Base-by-base conservation (phyloP, 371 early-diverging fungal genomes). In the Mucor circinelloides region DNA sequence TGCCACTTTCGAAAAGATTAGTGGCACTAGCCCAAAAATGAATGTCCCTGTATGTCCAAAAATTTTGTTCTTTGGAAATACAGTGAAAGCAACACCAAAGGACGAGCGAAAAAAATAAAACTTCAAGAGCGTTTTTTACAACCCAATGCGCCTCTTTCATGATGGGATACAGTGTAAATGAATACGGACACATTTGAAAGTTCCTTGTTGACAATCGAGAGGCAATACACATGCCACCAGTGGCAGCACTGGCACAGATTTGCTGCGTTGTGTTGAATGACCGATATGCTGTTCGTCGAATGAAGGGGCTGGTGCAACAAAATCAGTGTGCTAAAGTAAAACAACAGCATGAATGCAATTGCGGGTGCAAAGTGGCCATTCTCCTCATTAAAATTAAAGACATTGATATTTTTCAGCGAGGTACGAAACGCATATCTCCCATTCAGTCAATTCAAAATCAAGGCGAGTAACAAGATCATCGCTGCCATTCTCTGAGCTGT, bases 231-330 rank as follows among this genome's bases (percentile, higher is more conserved):
- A 81, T 70, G 10, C 79, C 79, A 27, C 71, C 67, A 9, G 70
- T 74, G 6, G 82, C 82, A 10, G 82, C 82, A 64, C 75, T 78
- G 7, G 71, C 65, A 58, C 82, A 72, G 15, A 81, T 81, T 19
- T 77, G 60, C 19, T 68, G 72, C 6, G 82, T 78, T 6, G 79
- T 73, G 34, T 71, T 69, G 0, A 75, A 74, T 2, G 79, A 67
- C 9, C 50, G 52, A 1, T 64, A 60, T 2, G 61, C 52, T 9
- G 64, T 62, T 5, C 60, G 67, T 19, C 65, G 64, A 27, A 81
- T 76, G 34, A 81, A 81, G 9, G 9, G 82, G 81, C 15, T 77
- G 73, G 63, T 81, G 81, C 13, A 81, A 58, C 4, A 81, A 63
- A 42, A 81, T 71, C 25, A 81, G 52, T 0, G 71, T 57, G 34